Evolutionary conservation across 306 rosid genomes (phyloP).

Genomic region (Astragalus membranaceus): DNA sequence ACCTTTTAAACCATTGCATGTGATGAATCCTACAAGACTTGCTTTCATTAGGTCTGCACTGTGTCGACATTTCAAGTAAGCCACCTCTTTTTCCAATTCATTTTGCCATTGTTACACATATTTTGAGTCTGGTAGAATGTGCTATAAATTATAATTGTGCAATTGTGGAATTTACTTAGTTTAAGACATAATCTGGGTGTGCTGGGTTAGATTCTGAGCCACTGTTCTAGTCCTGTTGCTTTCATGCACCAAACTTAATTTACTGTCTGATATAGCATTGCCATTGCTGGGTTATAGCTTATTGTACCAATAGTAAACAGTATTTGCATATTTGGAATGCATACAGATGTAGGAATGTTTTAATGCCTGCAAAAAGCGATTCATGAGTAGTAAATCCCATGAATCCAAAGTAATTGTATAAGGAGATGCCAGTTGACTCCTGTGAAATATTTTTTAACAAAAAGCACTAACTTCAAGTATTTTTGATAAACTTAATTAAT

Average conservation of each 20-base stretch:
- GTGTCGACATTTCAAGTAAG: conserved; percentile 74
- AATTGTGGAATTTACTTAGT: neutral
- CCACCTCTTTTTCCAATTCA: neutral
- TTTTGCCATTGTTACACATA: neutral
- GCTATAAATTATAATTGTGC: neutral
- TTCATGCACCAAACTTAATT: neutral
- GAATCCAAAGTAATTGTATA: neutral
- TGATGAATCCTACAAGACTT: conserved; percentile 83
- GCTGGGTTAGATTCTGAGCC: neutral
- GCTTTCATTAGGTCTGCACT: conserved; percentile 76
- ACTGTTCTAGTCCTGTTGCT: neutral
- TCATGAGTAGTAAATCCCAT: neutral
- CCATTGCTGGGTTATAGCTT: neutral
- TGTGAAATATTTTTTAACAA: neutral
- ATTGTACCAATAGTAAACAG: neutral
- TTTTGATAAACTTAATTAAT: neutral
- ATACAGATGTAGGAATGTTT: neutral
- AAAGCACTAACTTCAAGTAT: neutral
- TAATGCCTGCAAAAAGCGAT: neutral
- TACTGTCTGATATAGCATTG: neutral
- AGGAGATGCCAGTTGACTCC: conserved; percentile 1
- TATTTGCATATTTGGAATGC: conserved; percentile 5
- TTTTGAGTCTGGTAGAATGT: neutral
- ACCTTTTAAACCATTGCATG: conserved; percentile 87
- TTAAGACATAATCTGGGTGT: neutral